Base-by-base conservation (phyloP, 306 rosid genomes). In the Comarum palustre region DNA sequence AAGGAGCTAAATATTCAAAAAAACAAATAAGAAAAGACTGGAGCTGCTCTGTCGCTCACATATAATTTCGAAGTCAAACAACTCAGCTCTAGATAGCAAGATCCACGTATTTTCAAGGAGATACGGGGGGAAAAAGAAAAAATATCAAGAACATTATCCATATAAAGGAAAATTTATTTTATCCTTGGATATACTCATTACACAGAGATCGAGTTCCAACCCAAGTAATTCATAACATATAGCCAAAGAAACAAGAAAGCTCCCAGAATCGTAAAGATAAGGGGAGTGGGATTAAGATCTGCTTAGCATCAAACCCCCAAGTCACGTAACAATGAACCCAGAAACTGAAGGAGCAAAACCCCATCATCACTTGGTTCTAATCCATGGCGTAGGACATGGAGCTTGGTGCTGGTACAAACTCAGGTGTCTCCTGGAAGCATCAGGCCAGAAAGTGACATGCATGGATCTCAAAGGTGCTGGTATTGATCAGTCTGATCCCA, bases 341-440 rank as follows among this genome's bases (percentile, higher is more conserved):
- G 41, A 16, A 34, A 71, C 39, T 22, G 39, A 9, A 19, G 46
- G 14, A 16, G 51, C 2, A 57, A 15, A 29, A 15, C 52, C 55
- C 20, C 43, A 43, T 32, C 50, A 19, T 54, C 63, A 75, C 25
- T 66, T 66, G 54, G 79, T 68, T 68, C 39, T 76, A 9, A n/a
- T 68, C 36, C 69, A 57, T 48, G 69, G 74, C 27, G 14, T 22
- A 16, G 69, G 74, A 13, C 80, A 68, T 45, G 80, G 75, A 24
- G 75, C 69, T 8, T 76, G 80, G 75, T 59, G 80, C 50, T 76
- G 80, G 54, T 76, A 68, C 69, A 76, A 47, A 59, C 16, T 76
- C 25, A 2, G 41, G 13, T 55, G 66, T 58, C 70, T 68, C 1
- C 5, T 59, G 52, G 75, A 76, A 70, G 19, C 70, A 3, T 59